Evolutionary conservation across 1,284 basidiomycete species (phyloP), one percentile per base, ranked within the genome.

Genomic region (Pseudozyma thailandica): DNA sequence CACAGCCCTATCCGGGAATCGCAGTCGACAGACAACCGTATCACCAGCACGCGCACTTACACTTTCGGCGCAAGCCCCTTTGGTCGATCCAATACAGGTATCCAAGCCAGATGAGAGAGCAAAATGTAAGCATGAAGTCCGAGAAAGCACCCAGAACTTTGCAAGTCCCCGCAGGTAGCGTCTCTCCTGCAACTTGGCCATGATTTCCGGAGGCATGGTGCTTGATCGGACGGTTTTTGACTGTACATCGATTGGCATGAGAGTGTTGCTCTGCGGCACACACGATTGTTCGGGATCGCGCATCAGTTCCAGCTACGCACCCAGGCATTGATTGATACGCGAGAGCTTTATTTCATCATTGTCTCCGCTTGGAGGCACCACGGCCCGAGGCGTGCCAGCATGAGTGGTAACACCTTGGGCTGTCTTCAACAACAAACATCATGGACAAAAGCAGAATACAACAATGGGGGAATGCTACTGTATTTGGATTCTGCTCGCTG

Each of bases 1-100:
- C 50, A 60, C 57, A 43, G 57, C 57, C 57, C 13, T 42, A n/a
- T 37, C 23, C 27, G 23, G 31, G 6, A 28, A 7, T 13, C 27
- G 16, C 20, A 26, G 23, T 26, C 31, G 18, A 38, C 25, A 13
- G 20, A n/a, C 26, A 6, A 21, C 33, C 43, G 20, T 38, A 18
- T 26, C 42, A 31, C 35, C 21, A 13, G 23, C 50, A 35, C 13
- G 33, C 33, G 33, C 13, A 35, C 33, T 35, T 35, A 16, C 33
- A 35, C n/a, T 5, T 16, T 9, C 33, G 33, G 33, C 33, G n/a
- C n/a, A 16, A 35, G 33, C 15, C 6, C 6, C 33, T n/a, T n/a
- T 35, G 15, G 33, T n/a, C 15, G n/a, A n/a, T n/a, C n/a, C n/a
- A n/a, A n/a, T n/a, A n/a, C n/a, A n/a, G n/a, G n/a, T n/a, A n/a